phyloP scores from a whole-genome alignment of 805 yeast genomes.

The Metschnikowia kofuensis region DNA sequence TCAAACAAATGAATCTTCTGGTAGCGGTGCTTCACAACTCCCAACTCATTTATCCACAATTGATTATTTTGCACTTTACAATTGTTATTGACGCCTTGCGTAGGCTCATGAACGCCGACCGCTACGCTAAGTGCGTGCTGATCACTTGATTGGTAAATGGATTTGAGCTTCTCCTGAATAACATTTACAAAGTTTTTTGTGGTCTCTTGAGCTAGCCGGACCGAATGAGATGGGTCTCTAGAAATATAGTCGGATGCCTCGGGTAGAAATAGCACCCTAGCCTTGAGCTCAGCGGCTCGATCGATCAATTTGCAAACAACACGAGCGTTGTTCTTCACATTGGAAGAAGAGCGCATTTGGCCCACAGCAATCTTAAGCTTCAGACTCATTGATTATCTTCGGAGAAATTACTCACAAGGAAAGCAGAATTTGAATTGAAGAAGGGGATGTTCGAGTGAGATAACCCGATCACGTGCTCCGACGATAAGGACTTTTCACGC shows the following conservation, averaged over 20 bases:
- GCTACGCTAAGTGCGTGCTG: slow-evolving; percentile 51
- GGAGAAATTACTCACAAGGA: too few relatives aligned
- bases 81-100: slow-evolving; percentile 21
- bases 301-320: slow-evolving; percentile 57
- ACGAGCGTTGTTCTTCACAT: slow-evolving; percentile 55
- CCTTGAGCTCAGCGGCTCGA: slow-evolving; percentile 60
- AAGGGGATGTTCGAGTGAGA: too few relatives aligned
- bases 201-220: slow-evolving; percentile 48
- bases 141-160: neutral
- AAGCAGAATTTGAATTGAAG: too few relatives aligned
- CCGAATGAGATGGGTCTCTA: slow-evolving; percentile 62
- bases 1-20: slow-evolving; percentile 90
- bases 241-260: slow-evolving; percentile 93
- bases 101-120: slow-evolving; percentile 88
- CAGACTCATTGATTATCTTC: neutral
- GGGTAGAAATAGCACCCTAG: slow-evolving; percentile 76
- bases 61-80: slow-evolving; percentile 63
- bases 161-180: slow-evolving; percentile 44
- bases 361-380: slow-evolving; percentile 65
- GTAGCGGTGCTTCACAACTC: slow-evolving; percentile 65
- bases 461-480: slow-evolving; percentile 3
- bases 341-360: slow-evolving; percentile 75
- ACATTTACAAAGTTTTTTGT: slow-evolving; percentile 39
- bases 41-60: slow-evolving; percentile 64
- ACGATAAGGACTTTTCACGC: neutral